Conservation (phyloP, 2,329 filamentous ascomycete genomes). For the Exophiala oligosperma region DNA sequence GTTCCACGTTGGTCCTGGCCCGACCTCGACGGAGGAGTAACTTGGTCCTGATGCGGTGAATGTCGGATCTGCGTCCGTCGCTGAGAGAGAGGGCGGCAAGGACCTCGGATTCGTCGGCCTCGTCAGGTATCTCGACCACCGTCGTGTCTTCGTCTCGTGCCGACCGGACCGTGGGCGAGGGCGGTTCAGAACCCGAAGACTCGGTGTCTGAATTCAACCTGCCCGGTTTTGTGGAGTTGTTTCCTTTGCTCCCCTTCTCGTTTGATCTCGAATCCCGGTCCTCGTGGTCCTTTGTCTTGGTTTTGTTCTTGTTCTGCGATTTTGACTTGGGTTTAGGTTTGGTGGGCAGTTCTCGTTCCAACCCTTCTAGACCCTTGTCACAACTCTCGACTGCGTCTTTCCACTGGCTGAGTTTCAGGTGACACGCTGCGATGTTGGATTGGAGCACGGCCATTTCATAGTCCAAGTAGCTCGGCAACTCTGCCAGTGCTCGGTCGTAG, state of each 20-base stretch:
- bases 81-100: constrained; percentile 45
- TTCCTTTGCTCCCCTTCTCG: constrained; percentile 22
- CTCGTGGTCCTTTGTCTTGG: constrained; percentile 23
- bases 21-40: constrained; percentile 77
- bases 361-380: constrained; percentile 67
- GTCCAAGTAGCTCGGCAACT: constrained; percentile 80
- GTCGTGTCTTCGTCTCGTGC: constrained; percentile 34
- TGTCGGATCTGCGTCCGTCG: constrained; percentile 59
- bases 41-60: constrained; percentile 77
- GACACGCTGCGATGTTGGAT: constrained; percentile 86
- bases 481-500: constrained; percentile 77
- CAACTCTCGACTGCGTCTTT: constrained; percentile 76
- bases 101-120: constrained; percentile 39
- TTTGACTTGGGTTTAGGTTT: constrained; percentile 24
- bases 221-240: constrained; percentile 8
- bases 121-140: constrained; percentile 53
- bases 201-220: constrained; percentile 21
- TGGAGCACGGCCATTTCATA: constrained; percentile 85
- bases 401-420: constrained; percentile 83
- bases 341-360: constrained; percentile 62
- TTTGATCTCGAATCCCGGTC: constrained; percentile 24
- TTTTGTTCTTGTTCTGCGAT: constrained; percentile 21
- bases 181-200: constrained; percentile 15
- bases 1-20: constrained; percentile 51
- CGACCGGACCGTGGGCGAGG: background rate